Evolutionary conservation across 345 rosid genomes (phyloP), one percentile per base, ranked within the genome.

Genomic region (Citrus sinensis): DNA sequence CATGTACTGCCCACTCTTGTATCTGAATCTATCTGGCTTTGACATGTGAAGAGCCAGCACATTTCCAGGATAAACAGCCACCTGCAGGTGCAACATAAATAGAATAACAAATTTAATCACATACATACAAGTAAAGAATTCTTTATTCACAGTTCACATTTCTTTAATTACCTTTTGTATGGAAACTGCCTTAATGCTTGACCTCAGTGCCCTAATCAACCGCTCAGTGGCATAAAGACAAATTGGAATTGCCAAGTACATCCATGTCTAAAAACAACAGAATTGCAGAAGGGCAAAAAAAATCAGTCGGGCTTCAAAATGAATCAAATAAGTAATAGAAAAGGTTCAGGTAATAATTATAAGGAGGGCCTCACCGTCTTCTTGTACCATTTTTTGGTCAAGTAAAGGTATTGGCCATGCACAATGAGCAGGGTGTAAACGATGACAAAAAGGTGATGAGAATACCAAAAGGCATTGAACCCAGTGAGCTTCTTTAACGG

Each of bases 391-490:
- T 87, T 80, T 61, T 85, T 78, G 69, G 87, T 84, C 30, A 91
- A 84, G 84, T 91, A 93, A 34, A 93, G 88, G 81, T 82, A 83
- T 58, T 77, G 71, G 8, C 98, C 98, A 73, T 93, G 98, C 5
- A 87, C 89, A 75, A 93, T 51, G 49, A 93, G 94, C 76, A 91
- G 84, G 27, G 84, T 29, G 78, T 91, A 93, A 83, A 93, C 98
- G 24, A 93, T 84, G 82, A 91, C 76, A 51, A 93, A 93, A 65
- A 93, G 81, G 49, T 93, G 98, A 79, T 93, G 96, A 24, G 95
- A 90, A 78, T 93, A 93, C 98, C 98, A 91, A 69, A 93, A 93
- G 76, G 96, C 95, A 78, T 93, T 93, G 83, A 90, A 93, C 61
- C 98, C 93, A 4, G 98, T 90, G 59, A 93, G 89, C 71, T 88